Percentiles rank a stretch among this genome's conserved stretches.
These are phyloP conservation scores for Colletotrichum musae DNA, from an alignment of 2,329 filamentous ascomycete species.

Conservation along the genomic window DNA sequence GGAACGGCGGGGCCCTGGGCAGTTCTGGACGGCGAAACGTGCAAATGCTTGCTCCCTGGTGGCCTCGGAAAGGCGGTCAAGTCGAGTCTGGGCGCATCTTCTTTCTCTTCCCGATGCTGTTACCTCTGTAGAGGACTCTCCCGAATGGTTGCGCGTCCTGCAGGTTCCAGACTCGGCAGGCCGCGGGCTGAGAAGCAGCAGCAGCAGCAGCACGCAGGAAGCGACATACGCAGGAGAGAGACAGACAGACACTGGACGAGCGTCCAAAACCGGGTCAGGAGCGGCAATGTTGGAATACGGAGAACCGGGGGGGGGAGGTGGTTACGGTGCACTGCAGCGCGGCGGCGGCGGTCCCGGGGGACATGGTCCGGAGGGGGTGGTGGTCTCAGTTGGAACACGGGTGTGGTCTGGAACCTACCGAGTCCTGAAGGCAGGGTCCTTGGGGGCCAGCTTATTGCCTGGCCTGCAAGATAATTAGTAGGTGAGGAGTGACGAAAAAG, in stretches of 20 bases:
- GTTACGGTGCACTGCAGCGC: background rate
- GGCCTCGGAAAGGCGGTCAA: conserved; percentile 24
- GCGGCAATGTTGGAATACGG: too few relatives aligned
- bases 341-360: conserved; percentile 8
- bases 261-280: too few relatives aligned
- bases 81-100: too few relatives aligned
- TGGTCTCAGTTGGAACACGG: background rate
- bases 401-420: background rate
- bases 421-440: background rate
- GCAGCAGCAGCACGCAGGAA: background rate
- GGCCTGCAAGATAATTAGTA: background rate
- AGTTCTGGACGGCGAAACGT: background rate
- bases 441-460: too few relatives aligned
- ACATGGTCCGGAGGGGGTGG: conserved; percentile 9
- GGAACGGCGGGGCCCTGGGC: background rate
- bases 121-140: background rate
- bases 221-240: background rate
- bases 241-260: too few relatives aligned
- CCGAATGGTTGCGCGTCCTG: background rate
- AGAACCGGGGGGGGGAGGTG: too few relatives aligned
- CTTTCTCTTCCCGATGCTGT: background rate
- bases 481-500: background rate
- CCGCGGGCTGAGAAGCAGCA: background rate
- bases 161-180: conserved; percentile 13
- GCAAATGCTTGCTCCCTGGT: too few relatives aligned